Conservation (phyloP, 257 asterid species). For the Solanum sitiens region DNA sequence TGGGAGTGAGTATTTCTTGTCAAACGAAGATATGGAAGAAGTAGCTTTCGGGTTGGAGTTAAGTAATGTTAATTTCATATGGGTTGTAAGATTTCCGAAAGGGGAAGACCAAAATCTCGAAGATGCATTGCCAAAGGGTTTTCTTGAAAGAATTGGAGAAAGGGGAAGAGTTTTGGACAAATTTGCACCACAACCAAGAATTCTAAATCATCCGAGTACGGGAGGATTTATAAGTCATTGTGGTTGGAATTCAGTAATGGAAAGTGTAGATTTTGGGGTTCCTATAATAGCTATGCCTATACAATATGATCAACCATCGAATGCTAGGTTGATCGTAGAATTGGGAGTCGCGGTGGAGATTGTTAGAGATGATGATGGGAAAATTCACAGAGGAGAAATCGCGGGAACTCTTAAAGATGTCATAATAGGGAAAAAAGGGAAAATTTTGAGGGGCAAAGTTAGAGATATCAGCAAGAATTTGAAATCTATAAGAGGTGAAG, state of each 20-base stretch:
- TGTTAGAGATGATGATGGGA: slow-evolving; percentile 12
- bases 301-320: slow-evolving; percentile 29
- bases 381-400: slow-evolving; percentile 12
- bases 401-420: slow-evolving; percentile 1
- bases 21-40: slow-evolving; percentile 31
- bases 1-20: slow-evolving; percentile 45
- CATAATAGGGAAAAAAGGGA: slow-evolving; percentile 9
- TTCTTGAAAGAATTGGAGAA: slow-evolving; percentile 19
- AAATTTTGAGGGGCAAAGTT: not conserved
- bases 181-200: slow-evolving; percentile 26
- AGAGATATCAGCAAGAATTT: slow-evolving; percentile 12
- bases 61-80: slow-evolving; percentile 37
- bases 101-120: slow-evolving; percentile 11
- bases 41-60: slow-evolving; percentile 39
- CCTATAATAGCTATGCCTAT: slow-evolving; percentile 33
- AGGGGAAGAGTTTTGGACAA: slow-evolving; percentile 17
- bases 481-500: slow-evolving; percentile 7
- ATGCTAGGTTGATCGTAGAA: slow-evolving; percentile 22
- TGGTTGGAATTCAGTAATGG: slow-evolving; percentile 26
- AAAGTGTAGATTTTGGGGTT: slow-evolving; percentile 16
- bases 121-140: slow-evolving; percentile 26
- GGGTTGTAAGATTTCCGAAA: slow-evolving; percentile 35
- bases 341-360: slow-evolving; percentile 26
- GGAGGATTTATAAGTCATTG: slow-evolving; percentile 36
- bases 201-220: slow-evolving; percentile 10